phyloP scores from a whole-genome alignment of 495 filamentous ascomycete genomes.

The Sabuloglossum arenarium region DNA sequence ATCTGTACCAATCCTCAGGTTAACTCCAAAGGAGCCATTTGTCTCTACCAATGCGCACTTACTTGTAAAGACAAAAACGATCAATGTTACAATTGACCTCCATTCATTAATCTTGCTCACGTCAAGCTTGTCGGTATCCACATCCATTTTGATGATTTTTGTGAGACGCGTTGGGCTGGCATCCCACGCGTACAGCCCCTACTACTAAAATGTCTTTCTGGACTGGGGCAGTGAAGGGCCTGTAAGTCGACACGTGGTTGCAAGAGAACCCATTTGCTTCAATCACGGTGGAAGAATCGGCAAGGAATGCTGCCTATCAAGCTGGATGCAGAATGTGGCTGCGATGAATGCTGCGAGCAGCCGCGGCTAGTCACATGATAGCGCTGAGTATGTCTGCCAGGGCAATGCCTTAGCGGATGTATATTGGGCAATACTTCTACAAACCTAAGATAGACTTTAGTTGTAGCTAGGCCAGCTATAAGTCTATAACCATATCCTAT shows the following conservation, averaged over 20 bases:
- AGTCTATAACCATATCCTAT: no score
- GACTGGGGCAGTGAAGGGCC: background rate
- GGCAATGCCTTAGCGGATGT: no score
- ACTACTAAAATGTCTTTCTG: background rate
- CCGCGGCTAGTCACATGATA: no score
- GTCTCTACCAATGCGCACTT: conserved; percentile 13
- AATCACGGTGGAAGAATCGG: no score
- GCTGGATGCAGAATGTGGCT: no score
- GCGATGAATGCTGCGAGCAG: no score
- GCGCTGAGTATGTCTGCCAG: no score
- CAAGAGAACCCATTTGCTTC: background rate
- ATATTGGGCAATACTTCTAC: no score
- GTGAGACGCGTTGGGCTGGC: background rate
- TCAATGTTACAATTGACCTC: conserved; percentile 40
- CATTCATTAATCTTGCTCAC: conserved; percentile 31
- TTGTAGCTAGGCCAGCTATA: no score
- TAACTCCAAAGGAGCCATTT: background rate
- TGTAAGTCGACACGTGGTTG: background rate
- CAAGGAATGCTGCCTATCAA: no score
- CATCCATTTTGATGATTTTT: conserved; percentile 16
- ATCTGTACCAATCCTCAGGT: conserved; percentile 21
- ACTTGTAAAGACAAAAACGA: conserved; percentile 44
- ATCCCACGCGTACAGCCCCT: background rate
- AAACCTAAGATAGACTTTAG: no score
- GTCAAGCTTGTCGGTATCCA: conserved; percentile 18